Evolutionary conservation across 345 rosid genomes (phyloP), one percentile per base, ranked within the genome.

Genomic region (Zanthoxylum bungeanum): DNA sequence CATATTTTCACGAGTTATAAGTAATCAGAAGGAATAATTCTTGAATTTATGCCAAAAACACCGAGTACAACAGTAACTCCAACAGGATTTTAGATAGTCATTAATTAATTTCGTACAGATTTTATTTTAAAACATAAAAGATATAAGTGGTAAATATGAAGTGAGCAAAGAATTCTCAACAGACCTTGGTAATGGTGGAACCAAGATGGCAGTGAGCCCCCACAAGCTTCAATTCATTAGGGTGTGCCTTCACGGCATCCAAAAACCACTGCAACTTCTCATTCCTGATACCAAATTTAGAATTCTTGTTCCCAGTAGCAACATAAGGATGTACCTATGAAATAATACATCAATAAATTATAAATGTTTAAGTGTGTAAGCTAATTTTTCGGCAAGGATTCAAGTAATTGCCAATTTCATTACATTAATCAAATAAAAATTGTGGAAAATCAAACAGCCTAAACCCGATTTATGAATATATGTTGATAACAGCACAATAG

Each of bases 131-230:
- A 69, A n/a, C n/a, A n/a, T n/a, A 75, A 68, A 47, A n/a, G 8
- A 30, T 27, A 57, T n/a, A 57, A 58, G 14, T 40, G 17, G 40
- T 16, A 7, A 50, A 24, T n/a, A 24, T 64, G 11, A 2, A 10
- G 49, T 40, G 17, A 68, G 42, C 5, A 53, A 12, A 63, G 25
- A 28, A 9, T 37, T 61, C 7, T 9, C n/a, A n/a, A 70, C 62
- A 52, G 70, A 92, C 99, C 94, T 95, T 92, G 74, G 98, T 95
- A 75, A 92, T 95, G 52, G 99, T 95, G 36, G 98, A 95, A 59
- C 99, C 98, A 49, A 92, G 92, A 91, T 95, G 99, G 82, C 99
- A 95, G 79, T 95, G 98, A 19, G 89, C 96, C 24, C 99, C 98
- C 7, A 91, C 98, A 79, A 96, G 98, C 85, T 91, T 89, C 59